Percentiles rank a stretch among this genome's conserved stretches.
phyloP scores from a whole-genome alignment of 495 filamentous ascomycete genomes.

The Podospora tetraspora region DNA sequence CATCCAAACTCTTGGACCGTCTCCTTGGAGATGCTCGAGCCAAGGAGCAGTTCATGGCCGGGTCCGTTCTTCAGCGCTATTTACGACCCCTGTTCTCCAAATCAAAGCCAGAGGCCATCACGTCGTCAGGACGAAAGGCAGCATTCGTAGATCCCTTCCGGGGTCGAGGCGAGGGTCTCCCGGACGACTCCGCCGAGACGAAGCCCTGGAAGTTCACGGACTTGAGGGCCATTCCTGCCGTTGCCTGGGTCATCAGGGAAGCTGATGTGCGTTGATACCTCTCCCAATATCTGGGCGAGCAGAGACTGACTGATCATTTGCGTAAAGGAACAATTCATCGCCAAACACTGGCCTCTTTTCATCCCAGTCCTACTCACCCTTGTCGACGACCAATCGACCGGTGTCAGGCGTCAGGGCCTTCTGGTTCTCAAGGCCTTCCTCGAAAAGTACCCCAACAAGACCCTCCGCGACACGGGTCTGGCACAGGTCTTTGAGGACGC shows the following conservation, averaged over 20 bases:
- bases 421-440: conserved; percentile 57
- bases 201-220: conserved; percentile 74
- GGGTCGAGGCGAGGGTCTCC: conserved; percentile 31
- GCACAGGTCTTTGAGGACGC: conserved; percentile 74
- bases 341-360: conserved; percentile 65
- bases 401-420: conserved; percentile 57
- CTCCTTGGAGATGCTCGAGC: conserved; percentile 17
- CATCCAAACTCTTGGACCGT: conserved; percentile 37
- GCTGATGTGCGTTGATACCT: conserved; percentile 38
- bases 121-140: conserved; percentile 55
- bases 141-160: conserved; percentile 38
- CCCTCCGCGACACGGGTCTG: conserved; percentile 69
- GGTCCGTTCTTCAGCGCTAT: conserved; percentile 47
- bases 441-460: conserved; percentile 46
- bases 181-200: conserved; percentile 46
- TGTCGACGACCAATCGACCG: conserved; percentile 60
- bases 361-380: conserved; percentile 79
- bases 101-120: conserved; percentile 58
- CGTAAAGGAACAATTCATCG: conserved; percentile 11
- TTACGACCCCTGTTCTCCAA: conserved; percentile 69
- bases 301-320: not conserved
- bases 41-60: conserved; percentile 41
- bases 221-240: conserved; percentile 55
- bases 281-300: not conserved
- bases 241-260: conserved; percentile 59